Base-by-base conservation (phyloP, 1,284 basidiomycete species). In the Tylopilus sp. region DNA sequence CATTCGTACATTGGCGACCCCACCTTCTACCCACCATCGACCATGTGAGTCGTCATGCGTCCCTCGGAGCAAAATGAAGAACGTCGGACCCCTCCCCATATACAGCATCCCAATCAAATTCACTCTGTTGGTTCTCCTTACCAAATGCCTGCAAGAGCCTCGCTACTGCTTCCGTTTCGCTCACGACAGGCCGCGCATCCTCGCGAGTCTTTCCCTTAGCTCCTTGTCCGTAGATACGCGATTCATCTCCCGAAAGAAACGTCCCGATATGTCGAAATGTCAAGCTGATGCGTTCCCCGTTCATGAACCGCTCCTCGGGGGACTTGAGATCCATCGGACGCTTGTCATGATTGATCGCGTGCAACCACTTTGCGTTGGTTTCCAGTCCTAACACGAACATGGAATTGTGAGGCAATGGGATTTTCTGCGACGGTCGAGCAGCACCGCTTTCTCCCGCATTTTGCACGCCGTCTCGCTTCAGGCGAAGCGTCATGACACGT, bases 241-340 rank as follows among this genome's bases (percentile, higher is more conserved):
- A 67, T 49, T 73, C 69, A 49, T 78, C 74, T 28, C 59, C 60
- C 13, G 71, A 76, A 51, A 89, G 66, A 65, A 85, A 89, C 30
- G 87, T 89, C 35, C 83, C 84, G 41, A 89, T 89, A 48, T 75
- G 72, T 33, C 87, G 74, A 65, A 89, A 89, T 15, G 87, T 89
- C 56, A 89, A 64, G 61, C 86, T 88, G 60, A 89, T 88, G 42
- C 86, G 74, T 51, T 75, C 82, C n/a, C 82, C 82, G 11, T 68
- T 60, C 55, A 78, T 69, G 47, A 67, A 65, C 35, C 63, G 73
- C 67, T 89, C 86, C 19, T 69, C 72, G 0, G 65, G 59, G 2
- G 74, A 71, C 64, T 89, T 89, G 3, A 65, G 59, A 7, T 61
- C 52, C 8, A 72, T 49, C 2, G 76, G 75, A 3, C 86, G 82